Base-by-base conservation (phyloP, 108 stramenopile genomes). In the Discostella pseudostelligera region DNA sequence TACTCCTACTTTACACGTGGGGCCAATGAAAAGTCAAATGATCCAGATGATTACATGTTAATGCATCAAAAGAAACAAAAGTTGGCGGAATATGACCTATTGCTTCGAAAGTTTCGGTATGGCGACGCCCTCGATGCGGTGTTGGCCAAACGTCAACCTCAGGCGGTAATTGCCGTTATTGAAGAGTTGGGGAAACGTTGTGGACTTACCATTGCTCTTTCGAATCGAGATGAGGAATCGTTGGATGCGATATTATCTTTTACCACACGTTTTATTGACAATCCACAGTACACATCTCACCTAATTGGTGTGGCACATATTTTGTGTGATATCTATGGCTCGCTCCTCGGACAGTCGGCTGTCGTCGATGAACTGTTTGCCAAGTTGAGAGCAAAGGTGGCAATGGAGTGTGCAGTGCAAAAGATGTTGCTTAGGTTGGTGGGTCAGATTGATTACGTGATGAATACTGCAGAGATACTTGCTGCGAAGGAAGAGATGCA, bases 101-200 rank as follows among this genome's bases (percentile, higher is more conserved):
- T 84, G 26, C 55, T 93, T 17, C 88, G 86, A 59, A 78, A 91
- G 72, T 96, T 96, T 76, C 80, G 88, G n/a, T 96, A 94, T 66
- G 87, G 84, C 11, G 90, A 92, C 69, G 95, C 95, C 8, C 69
- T 96, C 35, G 92, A 96, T 53, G 82, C 87, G 51, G 95, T 86
- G 6, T 62, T 96, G 44, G 77, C 62, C 8, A 77, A 87, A 8
- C 73, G 89, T 14, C 76, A 90, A 55, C 87, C 92, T 51, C 67
- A 75, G 57, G 74, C 61, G 19, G 79, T 77, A 26, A 76, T 89
- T 42, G 87, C 87, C 26, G 89, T 93, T 1, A 69, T 96, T 17
- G 95, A 96, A 77, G 95, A 92, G 53, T 69, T 96, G 32, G 89
- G 90, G 16, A 87, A 83, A 65, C 84, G 95, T 14, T 67, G 86